A percentile compares a stretch with the other conserved stretches of the same genome.
These are phyloP conservation scores for Rhododendron molle DNA, from an alignment of 148 eudicot genomes.

Conservation along the genomic window DNA sequence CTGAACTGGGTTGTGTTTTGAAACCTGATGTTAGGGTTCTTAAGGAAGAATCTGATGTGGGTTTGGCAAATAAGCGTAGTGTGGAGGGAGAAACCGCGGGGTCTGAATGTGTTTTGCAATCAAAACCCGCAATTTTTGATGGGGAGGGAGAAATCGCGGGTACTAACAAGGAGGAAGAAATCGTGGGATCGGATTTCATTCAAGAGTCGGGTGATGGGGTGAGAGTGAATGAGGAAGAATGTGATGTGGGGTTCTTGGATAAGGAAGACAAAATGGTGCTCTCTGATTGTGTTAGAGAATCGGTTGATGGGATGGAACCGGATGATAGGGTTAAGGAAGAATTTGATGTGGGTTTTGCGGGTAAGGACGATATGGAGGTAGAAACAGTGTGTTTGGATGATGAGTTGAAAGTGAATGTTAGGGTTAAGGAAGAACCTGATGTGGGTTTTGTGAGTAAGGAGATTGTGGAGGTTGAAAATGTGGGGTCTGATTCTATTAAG, in stretches of 20 bases:
- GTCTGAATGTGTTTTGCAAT: background rate
- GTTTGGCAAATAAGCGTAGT: background rate
- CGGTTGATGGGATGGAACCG: background rate
- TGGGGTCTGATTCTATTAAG: background rate
- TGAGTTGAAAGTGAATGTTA: background rate
- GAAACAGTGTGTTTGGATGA: background rate
- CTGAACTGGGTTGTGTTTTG: background rate
- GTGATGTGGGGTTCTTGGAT: background rate
- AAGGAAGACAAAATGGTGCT: background rate
- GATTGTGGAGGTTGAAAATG: background rate
- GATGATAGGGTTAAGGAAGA: background rate
- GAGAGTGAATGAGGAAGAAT: background rate
- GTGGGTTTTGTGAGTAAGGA: background rate
- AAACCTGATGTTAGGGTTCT: background rate
- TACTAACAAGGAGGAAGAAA: slow-evolving; percentile 12
- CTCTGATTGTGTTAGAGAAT: background rate
- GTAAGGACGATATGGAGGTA: background rate
- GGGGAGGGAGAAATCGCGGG: slow-evolving; percentile 12
- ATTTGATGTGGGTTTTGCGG: background rate
- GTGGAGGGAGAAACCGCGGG: background rate
- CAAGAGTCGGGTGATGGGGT: background rate
- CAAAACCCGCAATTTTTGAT: background rate
- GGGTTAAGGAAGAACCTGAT: background rate
- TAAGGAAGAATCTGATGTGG: slow-evolving; percentile 18
- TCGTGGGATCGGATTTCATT: background rate